Conservation (phyloP, 2,329 filamentous ascomycete species). For the Ceratocystiopsis minuta region DNA sequence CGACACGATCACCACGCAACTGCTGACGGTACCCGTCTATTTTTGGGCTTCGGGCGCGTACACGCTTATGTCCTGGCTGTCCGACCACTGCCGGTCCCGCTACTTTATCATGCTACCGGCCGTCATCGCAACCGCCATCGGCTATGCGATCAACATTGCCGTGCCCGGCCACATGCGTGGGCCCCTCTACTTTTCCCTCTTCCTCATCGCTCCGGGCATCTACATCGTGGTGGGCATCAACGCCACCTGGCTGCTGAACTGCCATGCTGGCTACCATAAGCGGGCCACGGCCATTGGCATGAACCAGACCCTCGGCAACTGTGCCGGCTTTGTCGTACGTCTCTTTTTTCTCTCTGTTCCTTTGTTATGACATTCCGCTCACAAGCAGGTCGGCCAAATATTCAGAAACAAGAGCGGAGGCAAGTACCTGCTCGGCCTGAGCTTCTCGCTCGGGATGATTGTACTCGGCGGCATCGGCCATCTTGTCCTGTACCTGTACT, state of each 20-base stretch:
- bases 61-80: conserved; percentile 11
- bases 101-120: not conserved
- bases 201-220: conserved; percentile 3
- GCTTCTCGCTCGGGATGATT: no score
- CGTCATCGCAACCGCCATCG: not conserved
- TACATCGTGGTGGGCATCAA: conserved; percentile 4
- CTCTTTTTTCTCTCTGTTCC: no score
- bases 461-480: no score
- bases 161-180: not conserved
- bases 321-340: conserved; percentile 1
- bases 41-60: conserved; percentile 12
- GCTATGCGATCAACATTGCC: conserved; percentile 4
- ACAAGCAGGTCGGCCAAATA: no score
- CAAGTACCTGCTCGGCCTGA: no score
- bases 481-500: no score
- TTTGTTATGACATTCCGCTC: no score
- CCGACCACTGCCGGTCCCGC: conserved; percentile 20
- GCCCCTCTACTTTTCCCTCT: conserved; percentile 2
- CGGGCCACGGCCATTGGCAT: conserved; percentile 3
- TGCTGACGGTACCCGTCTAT: conserved; percentile 18
- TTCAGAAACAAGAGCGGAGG: no score
- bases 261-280: conserved; percentile 4
- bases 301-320: conserved; percentile 3
- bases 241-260: conserved; percentile 4
- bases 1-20: conserved; percentile 1